phyloP scores from a whole-genome alignment of 169 alveolate species.

The Cryptosporidium meleagridis region DNA sequence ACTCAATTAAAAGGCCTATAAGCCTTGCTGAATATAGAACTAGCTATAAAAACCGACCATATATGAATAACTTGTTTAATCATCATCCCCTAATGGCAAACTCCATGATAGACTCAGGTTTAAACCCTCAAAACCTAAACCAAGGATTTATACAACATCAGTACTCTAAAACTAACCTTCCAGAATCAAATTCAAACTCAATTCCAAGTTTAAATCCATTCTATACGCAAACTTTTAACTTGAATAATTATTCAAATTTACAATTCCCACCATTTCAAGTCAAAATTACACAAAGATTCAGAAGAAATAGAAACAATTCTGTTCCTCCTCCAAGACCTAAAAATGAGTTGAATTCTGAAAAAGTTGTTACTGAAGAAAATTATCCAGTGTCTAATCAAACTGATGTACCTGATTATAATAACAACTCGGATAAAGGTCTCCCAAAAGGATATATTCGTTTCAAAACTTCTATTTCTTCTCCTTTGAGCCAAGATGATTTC shows the following conservation, averaged over 20 bases:
- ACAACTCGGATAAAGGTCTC: background rate
- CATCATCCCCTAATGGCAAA: background rate
- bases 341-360: background rate
- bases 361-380: background rate
- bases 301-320: conserved; percentile 40
- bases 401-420: background rate
- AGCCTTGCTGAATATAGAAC: background rate
- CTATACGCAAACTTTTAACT: background rate
- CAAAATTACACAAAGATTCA: conserved; percentile 48
- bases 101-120: background rate
- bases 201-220: background rate
- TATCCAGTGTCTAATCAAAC: background rate
- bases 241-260: background rate
- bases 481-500: conserved; percentile 5
- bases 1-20: background rate
- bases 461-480: conserved; percentile 63
- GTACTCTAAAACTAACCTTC: background rate
- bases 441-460: conserved; percentile 58
- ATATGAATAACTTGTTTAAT: background rate
- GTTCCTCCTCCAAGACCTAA: conserved; percentile 23
- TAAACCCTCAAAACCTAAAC: background rate
- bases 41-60: too few relatives aligned
- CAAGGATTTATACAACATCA: background rate
- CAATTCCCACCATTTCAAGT: conserved; percentile 27
- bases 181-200: background rate